phyloP scores from a whole-genome alignment of 1,284 basidiomycete genomes.

The Coniferiporia sulphurascens region DNA sequence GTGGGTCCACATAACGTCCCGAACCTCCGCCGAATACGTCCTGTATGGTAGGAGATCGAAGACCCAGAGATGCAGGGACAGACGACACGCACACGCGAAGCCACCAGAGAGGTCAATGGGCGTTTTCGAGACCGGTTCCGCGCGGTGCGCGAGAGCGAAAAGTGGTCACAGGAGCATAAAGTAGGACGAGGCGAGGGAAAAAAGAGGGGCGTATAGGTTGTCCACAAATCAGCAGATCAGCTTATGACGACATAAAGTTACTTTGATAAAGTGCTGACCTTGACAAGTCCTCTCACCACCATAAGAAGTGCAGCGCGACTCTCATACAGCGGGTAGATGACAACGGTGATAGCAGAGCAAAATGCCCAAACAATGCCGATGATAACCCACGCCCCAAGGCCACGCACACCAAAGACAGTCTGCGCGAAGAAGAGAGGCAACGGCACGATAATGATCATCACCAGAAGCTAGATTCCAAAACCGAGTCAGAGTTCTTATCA shows the following conservation, averaged over 20 bases:
- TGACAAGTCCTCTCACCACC: conserved; percentile 59
- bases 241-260: too few species aligned
- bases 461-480: conserved; percentile 41
- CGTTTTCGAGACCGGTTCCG: neutral
- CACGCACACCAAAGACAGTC: conserved; percentile 62
- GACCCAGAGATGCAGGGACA: neutral
- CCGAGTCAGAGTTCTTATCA: neutral
- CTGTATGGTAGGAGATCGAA: neutral
- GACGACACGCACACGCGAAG: neutral
- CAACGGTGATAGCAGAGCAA: conserved; percentile 66
- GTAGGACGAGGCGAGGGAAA: neutral
- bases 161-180: neutral
- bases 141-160: neutral
- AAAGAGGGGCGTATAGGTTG: neutral
- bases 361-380: conserved; percentile 85
- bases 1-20: conserved; percentile 8
- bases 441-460: conserved; percentile 71
- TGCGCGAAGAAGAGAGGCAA: conserved; percentile 80
- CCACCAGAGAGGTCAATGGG: neutral
- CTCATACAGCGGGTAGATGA: conserved; percentile 84
- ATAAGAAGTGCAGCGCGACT: conserved; percentile 59
- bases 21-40: conserved; percentile 10
- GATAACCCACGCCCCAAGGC: conserved; percentile 72
- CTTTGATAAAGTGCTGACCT: conserved; percentile 35
- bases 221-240: neutral